Evolutionary conservation across 345 rosid genomes (phyloP).

Genomic region (Hevea brasiliensis): DNA sequence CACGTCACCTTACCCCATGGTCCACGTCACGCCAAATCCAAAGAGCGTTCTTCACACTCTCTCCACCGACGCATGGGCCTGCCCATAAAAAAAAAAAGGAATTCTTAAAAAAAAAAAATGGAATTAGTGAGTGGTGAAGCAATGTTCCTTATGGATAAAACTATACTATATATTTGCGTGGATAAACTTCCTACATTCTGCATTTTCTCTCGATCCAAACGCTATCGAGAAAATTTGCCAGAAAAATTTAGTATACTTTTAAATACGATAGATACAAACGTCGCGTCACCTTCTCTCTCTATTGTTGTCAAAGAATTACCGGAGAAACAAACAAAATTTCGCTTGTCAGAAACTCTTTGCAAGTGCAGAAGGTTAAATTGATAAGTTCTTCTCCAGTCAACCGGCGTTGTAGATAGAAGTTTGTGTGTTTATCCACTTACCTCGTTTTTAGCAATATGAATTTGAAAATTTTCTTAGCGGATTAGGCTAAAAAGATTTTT

Average conservation of each 20-base stretch:
- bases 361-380: neutral
- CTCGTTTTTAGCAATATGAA: constrained; percentile 31
- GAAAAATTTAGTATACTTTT: too few species aligned
- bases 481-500: neutral
- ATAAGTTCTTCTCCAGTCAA: constrained; percentile 2
- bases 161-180: too few species aligned
- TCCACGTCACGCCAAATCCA: constrained; percentile 33
- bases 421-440: constrained; percentile 36
- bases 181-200: neutral
- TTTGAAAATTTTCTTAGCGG: neutral
- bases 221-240: neutral
- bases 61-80: constrained; percentile 1
- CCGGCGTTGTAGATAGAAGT: constrained; percentile 25
- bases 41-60: constrained; percentile 16
- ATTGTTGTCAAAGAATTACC: constrained; percentile 20
- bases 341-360: constrained; percentile 12
- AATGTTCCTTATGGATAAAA: too few species aligned
- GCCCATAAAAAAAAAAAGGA: too few species aligned
- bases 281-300: constrained; percentile 16
- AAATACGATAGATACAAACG: neutral
- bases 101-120: too few species aligned
- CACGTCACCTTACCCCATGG: too few species aligned
- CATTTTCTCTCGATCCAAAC: constrained; percentile 20
- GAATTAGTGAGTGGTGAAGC: too few species aligned
- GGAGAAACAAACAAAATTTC: constrained; percentile 35